These are phyloP conservation scores for Hyphodiscus sp. DNA, from an alignment of 2,329 filamentous ascomycete species.

Conservation along the genomic window DNA sequence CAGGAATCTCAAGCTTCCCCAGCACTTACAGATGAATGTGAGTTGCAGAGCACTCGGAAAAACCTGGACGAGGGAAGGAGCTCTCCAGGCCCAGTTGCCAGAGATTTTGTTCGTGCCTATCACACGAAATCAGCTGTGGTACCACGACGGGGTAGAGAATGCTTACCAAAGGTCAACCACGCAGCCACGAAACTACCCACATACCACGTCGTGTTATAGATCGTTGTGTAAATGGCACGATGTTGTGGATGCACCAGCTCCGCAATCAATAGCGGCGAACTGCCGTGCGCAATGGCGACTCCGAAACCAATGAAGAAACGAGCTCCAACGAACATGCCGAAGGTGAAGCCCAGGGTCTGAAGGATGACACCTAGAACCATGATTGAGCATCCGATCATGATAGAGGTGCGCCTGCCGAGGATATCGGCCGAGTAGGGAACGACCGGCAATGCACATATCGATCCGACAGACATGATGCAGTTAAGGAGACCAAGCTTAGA, in stretches of 20 bases:
- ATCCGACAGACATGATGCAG: conserved; percentile 43
- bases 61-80: conserved; percentile 29
- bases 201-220: conserved; percentile 41
- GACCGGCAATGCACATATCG: conserved; percentile 39
- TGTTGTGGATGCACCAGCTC: conserved; percentile 44
- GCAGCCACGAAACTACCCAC: conserved; percentile 39
- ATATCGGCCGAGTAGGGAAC: conserved; percentile 43
- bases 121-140: neutral
- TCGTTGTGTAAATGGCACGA: conserved; percentile 40
- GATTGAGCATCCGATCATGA: conserved; percentile 40
- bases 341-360: conserved; percentile 34
- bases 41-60: conserved; percentile 25
- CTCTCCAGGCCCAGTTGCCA: conserved; percentile 31
- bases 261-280: conserved; percentile 33
- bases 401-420: conserved; percentile 39
- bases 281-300: conserved; percentile 25
- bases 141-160: neutral
- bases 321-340: conserved; percentile 38
- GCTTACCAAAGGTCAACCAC: conserved; percentile 37
- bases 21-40: conserved; percentile 21
- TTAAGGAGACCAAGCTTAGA: conserved; percentile 38
- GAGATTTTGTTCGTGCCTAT: conserved; percentile 32
- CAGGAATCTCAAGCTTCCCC: neutral
- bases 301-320: conserved; percentile 34
- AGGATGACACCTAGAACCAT: conserved; percentile 40